These are phyloP conservation scores for Tanacetum coccineum DNA, from an alignment of 129 eudicot species.

Conservation along the genomic window DNA sequence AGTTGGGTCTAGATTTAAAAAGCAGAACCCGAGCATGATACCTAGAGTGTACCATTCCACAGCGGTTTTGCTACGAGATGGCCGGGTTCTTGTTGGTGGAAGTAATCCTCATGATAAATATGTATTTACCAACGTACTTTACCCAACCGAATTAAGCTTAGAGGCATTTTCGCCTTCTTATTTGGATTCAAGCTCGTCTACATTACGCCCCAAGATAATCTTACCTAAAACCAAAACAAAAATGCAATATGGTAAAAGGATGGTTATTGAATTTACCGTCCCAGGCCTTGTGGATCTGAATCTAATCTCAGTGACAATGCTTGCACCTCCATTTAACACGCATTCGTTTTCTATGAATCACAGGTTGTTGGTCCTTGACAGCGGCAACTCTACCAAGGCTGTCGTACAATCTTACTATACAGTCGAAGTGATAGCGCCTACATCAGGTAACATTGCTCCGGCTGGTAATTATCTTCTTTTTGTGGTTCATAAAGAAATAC, in stretches of 20 bases:
- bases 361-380: conserved; percentile 5
- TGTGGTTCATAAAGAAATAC: conserved; percentile 1
- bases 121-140: not conserved
- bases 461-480: not conserved
- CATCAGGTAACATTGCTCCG: not conserved
- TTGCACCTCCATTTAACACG: not conserved
- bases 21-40: not conserved
- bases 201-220: conserved; percentile 1
- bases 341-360: not conserved
- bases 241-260: not conserved
- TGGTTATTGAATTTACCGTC: not conserved
- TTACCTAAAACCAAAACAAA: not conserved
- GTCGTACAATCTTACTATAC: not conserved
- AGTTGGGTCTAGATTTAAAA: not conserved
- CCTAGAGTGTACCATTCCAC: not conserved
- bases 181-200: not conserved
- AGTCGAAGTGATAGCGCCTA: not conserved
- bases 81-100: not conserved
- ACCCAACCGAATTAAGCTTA: not conserved
- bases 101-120: not conserved
- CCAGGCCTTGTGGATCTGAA: not conserved
- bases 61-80: not conserved
- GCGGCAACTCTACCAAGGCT: not conserved
- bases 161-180: not conserved
- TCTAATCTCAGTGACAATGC: not conserved